A percentile compares a stretch with the other conserved stretches of the same genome.
These are phyloP conservation scores for Neofusicoccum cordaticola DNA, from an alignment of 2,329 filamentous ascomycete species.

Conservation along the genomic window DNA sequence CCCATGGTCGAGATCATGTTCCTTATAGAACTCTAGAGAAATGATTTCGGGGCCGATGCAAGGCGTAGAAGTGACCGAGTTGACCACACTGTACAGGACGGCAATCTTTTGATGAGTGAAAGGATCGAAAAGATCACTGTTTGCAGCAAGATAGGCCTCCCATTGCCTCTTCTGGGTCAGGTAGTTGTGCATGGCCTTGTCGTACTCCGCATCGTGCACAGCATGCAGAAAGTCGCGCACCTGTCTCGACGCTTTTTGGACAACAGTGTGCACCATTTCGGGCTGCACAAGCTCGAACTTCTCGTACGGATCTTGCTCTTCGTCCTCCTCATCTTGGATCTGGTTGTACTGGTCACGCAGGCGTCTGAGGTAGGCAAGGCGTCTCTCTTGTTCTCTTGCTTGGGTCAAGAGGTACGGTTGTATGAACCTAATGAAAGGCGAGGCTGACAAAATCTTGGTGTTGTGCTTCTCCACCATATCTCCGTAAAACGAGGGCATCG, in stretches of 20 bases:
- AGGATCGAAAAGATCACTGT: constrained; percentile 82
- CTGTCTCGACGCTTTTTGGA: constrained; percentile 75
- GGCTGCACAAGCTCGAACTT: constrained; percentile 90
- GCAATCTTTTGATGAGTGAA: constrained; percentile 96
- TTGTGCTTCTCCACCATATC: constrained; percentile 92
- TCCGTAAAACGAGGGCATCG: constrained; percentile 89
- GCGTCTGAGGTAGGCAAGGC: constrained; percentile 75
- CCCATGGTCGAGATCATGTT: constrained; percentile 69
- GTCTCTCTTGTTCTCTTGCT: constrained; percentile 84
- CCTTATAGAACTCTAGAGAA: constrained; percentile 88
- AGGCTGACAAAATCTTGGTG: constrained; percentile 89
- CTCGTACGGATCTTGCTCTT: constrained; percentile 45
- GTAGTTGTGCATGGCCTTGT: constrained; percentile 91
- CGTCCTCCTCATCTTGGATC: constrained; percentile 35
- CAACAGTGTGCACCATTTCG: constrained; percentile 87
- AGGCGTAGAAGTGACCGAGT: constrained; percentile 88
- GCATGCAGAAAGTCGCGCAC: constrained; percentile 92
- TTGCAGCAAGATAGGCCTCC: constrained; percentile 91
- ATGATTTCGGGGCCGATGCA: constrained; percentile 90
- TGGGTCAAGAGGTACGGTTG: constrained; percentile 92
- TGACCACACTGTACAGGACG: constrained; percentile 89
- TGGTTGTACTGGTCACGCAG: constrained; percentile 69
- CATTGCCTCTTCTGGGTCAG: constrained; percentile 92
- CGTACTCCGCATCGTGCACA: constrained; percentile 94
- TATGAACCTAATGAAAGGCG: constrained; percentile 92